These are phyloP conservation scores for Bruguiera parviflora DNA, from an alignment of 345 rosid species.

Conservation along the genomic window DNA sequence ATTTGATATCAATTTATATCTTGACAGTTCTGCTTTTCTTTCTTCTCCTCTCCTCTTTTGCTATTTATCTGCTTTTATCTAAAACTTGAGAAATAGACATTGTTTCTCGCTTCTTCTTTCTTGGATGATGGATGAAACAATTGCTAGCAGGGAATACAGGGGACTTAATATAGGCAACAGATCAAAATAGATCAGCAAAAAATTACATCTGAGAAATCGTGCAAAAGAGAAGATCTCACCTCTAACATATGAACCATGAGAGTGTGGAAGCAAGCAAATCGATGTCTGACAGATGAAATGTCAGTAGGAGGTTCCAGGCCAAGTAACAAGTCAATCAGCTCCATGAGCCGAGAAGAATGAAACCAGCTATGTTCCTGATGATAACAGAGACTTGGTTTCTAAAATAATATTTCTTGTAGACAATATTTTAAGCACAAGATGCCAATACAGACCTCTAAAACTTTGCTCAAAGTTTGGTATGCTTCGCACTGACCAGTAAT, in stretches of 20 bases:
- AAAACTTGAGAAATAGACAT: too few relatives aligned
- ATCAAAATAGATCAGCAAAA: neutral
- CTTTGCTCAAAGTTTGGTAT: constrained; percentile 58
- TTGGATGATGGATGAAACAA: too few relatives aligned
- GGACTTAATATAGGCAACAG: neutral
- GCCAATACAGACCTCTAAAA: constrained; percentile 54
- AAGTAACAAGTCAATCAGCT: constrained; percentile 69
- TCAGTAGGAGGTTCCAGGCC: constrained; percentile 53
- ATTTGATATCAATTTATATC: too few relatives aligned
- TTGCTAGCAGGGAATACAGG: neutral
- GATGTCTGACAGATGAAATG: constrained; percentile 48
- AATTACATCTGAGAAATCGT: neutral
- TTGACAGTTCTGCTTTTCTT: too few relatives aligned
- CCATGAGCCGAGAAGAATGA: constrained; percentile 56
- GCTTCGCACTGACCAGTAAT: constrained; percentile 60
- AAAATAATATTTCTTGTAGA: constrained; percentile 2
- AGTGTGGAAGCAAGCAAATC: constrained; percentile 66
- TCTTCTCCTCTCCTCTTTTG: too few relatives aligned
- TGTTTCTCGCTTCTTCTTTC: too few relatives aligned
- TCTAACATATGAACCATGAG: constrained; percentile 66
- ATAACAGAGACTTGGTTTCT: constrained; percentile 19
- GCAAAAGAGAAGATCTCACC: constrained; percentile 34
- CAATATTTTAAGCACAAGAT: constrained; percentile 12
- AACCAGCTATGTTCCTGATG: constrained; percentile 75
- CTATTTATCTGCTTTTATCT: too few relatives aligned